Base-by-base conservation (phyloP, 2,329 filamentous ascomycete genomes). In the Rhynchosporium secalis region DNA sequence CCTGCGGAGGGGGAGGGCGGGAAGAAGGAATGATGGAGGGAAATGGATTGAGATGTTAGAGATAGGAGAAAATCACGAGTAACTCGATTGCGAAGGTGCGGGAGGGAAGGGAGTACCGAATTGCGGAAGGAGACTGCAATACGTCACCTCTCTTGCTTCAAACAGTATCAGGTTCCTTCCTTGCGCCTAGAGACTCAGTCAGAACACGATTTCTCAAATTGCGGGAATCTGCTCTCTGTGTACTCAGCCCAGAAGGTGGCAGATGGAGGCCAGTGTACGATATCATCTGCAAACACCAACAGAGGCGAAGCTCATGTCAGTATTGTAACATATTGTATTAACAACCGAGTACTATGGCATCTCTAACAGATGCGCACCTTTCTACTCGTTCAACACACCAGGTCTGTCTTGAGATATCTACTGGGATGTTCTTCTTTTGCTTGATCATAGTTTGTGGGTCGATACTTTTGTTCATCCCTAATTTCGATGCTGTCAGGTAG, bases 251-350 rank as follows among this genome's bases (percentile, higher is more conserved):
- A 20, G n/a, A 20, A 46, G 20, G 6, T 46, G 43, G 43, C 43
- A 43, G 15, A 15, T 9, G n/a, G 20, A 26, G n/a, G n/a, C 4
- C n/a, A 41, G 51, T 54, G 36, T 54, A 54, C 20, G 51, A 54
- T 40, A 29, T 54, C 3, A 6, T 20, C 2, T 26, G 51, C 9
- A 36, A 40, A 3, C 10, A 4, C 13, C 33, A 28, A 26, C 51
- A 15, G 28, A 36, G 20, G 29, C 20, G 38, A 10, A 28, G n/a
- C 48, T 40, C 20, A 28, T 41, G 33, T 29, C 36, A 8, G 4
- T 20, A 12, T 13, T 31, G 46, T 48, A 48, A 29, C 46, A 54
- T 54, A 20, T n/a, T 54, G 51, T 54, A 54, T 29, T 33, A 54
- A 41, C 20, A 54, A 52, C 13, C 33, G 3, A 3, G n/a, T 52